phyloP scores from a whole-genome alignment of 2,329 filamentous ascomycete species.

The Venturia oleaginea region DNA sequence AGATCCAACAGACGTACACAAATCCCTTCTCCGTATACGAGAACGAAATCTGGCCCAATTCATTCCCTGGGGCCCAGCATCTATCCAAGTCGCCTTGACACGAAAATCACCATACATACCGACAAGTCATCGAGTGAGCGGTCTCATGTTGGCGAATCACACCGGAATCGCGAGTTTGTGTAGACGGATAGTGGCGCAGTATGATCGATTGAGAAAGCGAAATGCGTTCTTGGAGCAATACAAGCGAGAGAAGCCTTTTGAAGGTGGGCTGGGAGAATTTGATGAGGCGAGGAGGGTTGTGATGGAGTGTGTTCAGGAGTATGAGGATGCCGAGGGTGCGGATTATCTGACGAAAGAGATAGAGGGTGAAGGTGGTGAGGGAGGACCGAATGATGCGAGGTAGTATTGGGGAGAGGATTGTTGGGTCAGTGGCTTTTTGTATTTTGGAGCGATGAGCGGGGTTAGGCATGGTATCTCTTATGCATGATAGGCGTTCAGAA shows the following conservation, averaged over 20 bases:
- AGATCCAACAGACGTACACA: conserved; percentile 93
- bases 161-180: conserved; percentile 96
- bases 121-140: conserved; percentile 88
- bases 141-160: conserved; percentile 96
- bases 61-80: conserved; percentile 96
- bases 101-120: conserved; percentile 95
- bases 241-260: conserved; percentile 89
- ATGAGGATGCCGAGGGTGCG: conserved; percentile 86
- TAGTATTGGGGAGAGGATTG: neutral
- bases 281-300: conserved; percentile 92
- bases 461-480: neutral
- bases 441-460: neutral
- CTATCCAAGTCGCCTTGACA: conserved; percentile 92
- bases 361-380: conserved; percentile 4
- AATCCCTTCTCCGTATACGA: conserved; percentile 90
- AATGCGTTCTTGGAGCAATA: conserved; percentile 96
- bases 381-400: neutral
- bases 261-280: conserved; percentile 86
- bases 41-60: conserved; percentile 91
- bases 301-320: conserved; percentile 82
- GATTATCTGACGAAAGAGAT: conserved; percentile 77
- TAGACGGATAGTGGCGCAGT: conserved; percentile 85
- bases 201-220: conserved; percentile 87
- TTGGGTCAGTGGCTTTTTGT: neutral
- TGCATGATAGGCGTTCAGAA: neutral